Evolutionary conservation across 1,284 basidiomycete species (phyloP).

Genomic region (Acaromyces ingoldii): DNA sequence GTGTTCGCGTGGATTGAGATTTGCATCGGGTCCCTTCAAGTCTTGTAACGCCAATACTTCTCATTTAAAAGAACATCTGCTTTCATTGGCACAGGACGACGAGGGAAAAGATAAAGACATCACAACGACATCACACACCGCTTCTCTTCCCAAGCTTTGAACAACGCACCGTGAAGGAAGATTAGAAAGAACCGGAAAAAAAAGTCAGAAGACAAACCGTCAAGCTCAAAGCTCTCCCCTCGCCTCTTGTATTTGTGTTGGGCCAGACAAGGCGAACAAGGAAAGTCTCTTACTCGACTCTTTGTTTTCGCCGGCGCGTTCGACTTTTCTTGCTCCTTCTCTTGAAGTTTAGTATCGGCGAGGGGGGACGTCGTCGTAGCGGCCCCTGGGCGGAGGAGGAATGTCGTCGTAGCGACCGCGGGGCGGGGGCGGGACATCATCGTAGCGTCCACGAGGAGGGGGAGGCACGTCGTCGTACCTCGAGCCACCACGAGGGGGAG

Average conservation of each 20-base stretch:
- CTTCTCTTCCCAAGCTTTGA: no score
- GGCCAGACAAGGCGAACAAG: background rate
- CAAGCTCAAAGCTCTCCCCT: no score
- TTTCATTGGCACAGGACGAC: no score
- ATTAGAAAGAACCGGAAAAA: no score
- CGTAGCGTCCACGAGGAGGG: constrained; percentile 20
- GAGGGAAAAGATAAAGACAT: no score
- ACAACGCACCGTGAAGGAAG: no score
- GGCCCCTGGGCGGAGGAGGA: background rate
- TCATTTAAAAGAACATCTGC: no score
- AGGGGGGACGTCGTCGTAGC: constrained; percentile 9
- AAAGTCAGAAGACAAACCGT: no score
- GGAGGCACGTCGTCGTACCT: constrained; percentile 32
- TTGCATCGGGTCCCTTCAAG: no score
- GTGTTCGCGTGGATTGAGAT: constrained; percentile 14
- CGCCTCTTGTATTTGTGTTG: no score
- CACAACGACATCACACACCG: no score
- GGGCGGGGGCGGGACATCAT: constrained; percentile 8
- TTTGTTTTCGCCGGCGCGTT: background rate
- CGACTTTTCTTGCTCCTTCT: background rate
- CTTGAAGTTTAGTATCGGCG: constrained; percentile 2
- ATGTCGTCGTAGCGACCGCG: constrained; percentile 8
- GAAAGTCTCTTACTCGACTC: background rate
- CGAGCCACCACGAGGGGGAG: constrained; percentile 22
- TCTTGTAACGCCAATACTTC: no score